Evolutionary conservation across 192 early-diverging fungal genomes (phyloP).

Genomic region (Jimgerdemannia flammicorona): DNA sequence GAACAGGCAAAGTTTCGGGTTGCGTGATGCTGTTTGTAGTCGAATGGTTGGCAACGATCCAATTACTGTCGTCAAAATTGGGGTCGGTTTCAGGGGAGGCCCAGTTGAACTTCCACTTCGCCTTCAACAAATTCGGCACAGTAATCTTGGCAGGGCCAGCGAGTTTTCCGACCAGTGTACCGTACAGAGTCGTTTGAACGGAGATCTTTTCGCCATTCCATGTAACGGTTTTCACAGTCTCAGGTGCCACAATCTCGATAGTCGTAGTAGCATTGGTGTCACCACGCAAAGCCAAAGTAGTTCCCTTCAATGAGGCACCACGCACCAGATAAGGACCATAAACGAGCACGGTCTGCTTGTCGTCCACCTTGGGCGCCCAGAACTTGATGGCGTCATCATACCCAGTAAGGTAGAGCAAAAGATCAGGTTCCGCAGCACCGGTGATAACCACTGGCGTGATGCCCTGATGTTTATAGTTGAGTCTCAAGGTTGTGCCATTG

Average conservation of each 20-base stretch:
- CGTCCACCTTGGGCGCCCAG: constrained; percentile 3
- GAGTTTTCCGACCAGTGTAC: background rate
- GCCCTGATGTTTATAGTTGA: constrained; percentile 9
- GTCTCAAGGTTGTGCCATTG: background rate
- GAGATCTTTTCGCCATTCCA: constrained; percentile 5
- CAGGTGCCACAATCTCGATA: constrained; percentile 7
- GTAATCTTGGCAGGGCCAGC: background rate
- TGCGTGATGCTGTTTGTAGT: constrained; percentile 17
- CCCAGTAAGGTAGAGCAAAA: constrained; percentile 4
- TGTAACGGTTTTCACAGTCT: background rate
- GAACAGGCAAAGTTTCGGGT: constrained; percentile 9
- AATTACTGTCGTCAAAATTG: constrained; percentile 8
- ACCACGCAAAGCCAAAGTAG: background rate
- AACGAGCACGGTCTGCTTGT: background rate
- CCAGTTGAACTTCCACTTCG: constrained; percentile 9
- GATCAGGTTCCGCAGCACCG: background rate
- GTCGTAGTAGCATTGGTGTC: constrained; percentile 1
- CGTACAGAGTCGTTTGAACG: constrained; percentile 3
- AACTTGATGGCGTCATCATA: constrained; percentile 3
- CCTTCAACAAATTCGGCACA: constrained; percentile 4
- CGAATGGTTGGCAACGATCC: constrained; percentile 2
- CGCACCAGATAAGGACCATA: constrained; percentile 13
- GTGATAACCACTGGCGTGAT: background rate
- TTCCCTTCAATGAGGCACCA: constrained; percentile 4
- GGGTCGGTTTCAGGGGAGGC: constrained; percentile 10